Conservation (phyloP, 495 filamentous ascomycete genomes). For the Penicillium cataractarum region DNA sequence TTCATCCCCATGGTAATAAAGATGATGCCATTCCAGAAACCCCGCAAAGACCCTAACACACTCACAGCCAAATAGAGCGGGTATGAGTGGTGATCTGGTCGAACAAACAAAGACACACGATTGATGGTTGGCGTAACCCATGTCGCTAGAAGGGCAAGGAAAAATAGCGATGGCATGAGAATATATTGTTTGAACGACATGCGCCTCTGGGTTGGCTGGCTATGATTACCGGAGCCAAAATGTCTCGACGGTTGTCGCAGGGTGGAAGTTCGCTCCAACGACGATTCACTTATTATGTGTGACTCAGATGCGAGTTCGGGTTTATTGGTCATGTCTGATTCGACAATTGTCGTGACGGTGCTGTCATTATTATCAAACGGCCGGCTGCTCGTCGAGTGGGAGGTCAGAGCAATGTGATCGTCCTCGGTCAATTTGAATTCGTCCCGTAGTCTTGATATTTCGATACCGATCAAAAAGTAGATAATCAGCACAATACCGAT, state of each 20-base stretch:
- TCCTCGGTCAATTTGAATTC: constrained; percentile 39
- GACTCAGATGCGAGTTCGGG: constrained; percentile 4
- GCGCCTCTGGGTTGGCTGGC: constrained; percentile 27
- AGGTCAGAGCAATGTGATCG: constrained; percentile 34
- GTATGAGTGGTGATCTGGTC: constrained; percentile 35
- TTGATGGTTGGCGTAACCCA: constrained; percentile 50
- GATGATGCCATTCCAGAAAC: constrained; percentile 54
- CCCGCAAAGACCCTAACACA: constrained; percentile 44
- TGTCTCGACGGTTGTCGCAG: neutral
- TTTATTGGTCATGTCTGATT: constrained; percentile 12
- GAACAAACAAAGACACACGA: constrained; percentile 43
- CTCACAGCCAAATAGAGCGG: constrained; percentile 45
- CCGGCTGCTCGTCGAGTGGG: constrained; percentile 4
- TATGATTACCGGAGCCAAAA: neutral
- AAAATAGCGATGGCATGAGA: constrained; percentile 54
- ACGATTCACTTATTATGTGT: constrained; percentile 16
- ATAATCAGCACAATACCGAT: constrained; percentile 43
- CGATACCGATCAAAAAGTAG: constrained; percentile 44
- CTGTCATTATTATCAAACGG: constrained; percentile 17
- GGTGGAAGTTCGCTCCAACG: constrained; percentile 11
- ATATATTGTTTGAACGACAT: constrained; percentile 51
- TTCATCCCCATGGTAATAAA: constrained; percentile 47
- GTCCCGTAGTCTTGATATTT: constrained; percentile 44
- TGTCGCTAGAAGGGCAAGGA: constrained; percentile 45
- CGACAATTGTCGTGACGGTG: constrained; percentile 19